Conservation (phyloP, 1,284 basidiomycete genomes). For the Ceratobasidium theobromae region DNA sequence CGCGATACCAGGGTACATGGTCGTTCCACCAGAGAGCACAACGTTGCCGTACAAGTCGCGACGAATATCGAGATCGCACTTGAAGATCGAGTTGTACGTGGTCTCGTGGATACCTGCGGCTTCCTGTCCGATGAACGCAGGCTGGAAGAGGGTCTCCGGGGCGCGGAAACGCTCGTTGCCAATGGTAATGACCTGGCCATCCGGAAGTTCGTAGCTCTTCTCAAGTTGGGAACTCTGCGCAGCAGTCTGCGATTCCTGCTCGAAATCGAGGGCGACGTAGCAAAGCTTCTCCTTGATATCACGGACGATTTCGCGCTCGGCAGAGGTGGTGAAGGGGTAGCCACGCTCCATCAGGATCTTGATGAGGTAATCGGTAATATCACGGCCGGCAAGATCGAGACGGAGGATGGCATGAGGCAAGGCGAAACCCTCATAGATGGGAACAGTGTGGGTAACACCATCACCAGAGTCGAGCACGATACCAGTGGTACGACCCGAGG, state of each 20-base stretch:
- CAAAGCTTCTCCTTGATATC: constrained; percentile 73
- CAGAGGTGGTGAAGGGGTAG: constrained; percentile 64
- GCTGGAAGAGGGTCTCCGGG: constrained; percentile 67
- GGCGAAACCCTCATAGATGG: constrained; percentile 69
- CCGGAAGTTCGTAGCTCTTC: constrained; percentile 68
- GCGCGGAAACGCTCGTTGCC: constrained; percentile 68
- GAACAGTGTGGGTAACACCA: constrained; percentile 67
- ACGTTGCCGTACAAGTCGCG: constrained; percentile 56
- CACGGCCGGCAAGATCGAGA: constrained; percentile 64
- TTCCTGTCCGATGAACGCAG: constrained; percentile 62
- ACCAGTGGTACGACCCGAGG: constrained; percentile 67
- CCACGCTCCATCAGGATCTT: constrained; percentile 66
- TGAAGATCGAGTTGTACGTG: constrained; percentile 70
- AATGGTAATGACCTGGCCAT: constrained; percentile 68
- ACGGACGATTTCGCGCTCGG: constrained; percentile 63
- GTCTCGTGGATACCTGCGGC: constrained; percentile 66
- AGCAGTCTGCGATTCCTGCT: constrained; percentile 67
- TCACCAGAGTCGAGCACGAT: constrained; percentile 69
- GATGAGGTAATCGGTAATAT: constrained; percentile 65
- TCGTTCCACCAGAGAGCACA: constrained; percentile 66
- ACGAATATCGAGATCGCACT: constrained; percentile 62
- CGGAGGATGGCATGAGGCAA: constrained; percentile 64
- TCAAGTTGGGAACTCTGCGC: constrained; percentile 62
- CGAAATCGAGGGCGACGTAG: constrained; percentile 68
- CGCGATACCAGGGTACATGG: constrained; percentile 66